Base-by-base conservation (phyloP, 345 rosid genomes). In the Streptanthus diversifolius region DNA sequence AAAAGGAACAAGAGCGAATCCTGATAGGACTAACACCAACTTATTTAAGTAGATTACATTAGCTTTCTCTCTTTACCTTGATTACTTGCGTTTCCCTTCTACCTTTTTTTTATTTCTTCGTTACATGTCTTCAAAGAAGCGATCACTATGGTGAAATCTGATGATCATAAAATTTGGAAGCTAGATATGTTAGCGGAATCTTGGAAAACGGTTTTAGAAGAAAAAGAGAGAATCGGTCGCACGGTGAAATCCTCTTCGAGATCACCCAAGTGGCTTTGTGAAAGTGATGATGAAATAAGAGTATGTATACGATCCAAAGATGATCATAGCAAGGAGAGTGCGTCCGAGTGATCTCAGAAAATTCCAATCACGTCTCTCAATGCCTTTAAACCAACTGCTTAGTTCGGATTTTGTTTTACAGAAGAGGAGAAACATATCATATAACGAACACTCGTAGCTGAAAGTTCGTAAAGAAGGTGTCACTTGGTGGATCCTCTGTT, bases 191-290 rank as follows among this genome's bases (percentile, higher is more conserved):
- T 61, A 1, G 51, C 51, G 1, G 9, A 61, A 40, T 2, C 7
- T n/a, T 40, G n/a, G 1, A 5, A 62, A 62, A 9, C 0, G 21
- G 3, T 25, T 1, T 9, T 41, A 15, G 67, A 62, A 62, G 9
- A 25, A n/a, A 41, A 41, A n/a, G 22, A 62, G 17, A 35, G 30
- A 58, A 24, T 8, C 45, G 12, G 7, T 35, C 6, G 17, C 44
- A 11, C 25, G 45, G 63, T 11, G 63, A 8, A 36, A 57, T 33
- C 25, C 8, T 57, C 63, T 35, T 19, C 64, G 22, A 43, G 1
- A 14, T 53, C 24, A 1, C 66, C 68, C 1, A 30, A 60, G 21
- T 60, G 75, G 68, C 68, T 71, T 71, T 25, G 3, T 18, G 7
- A 6, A 13, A 1, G 67, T 22, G 40, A 35, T 56, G 33, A 68